phyloP scores from a whole-genome alignment of 116 monocot genomes.

The Phalaenopsis hybrid region DNA sequence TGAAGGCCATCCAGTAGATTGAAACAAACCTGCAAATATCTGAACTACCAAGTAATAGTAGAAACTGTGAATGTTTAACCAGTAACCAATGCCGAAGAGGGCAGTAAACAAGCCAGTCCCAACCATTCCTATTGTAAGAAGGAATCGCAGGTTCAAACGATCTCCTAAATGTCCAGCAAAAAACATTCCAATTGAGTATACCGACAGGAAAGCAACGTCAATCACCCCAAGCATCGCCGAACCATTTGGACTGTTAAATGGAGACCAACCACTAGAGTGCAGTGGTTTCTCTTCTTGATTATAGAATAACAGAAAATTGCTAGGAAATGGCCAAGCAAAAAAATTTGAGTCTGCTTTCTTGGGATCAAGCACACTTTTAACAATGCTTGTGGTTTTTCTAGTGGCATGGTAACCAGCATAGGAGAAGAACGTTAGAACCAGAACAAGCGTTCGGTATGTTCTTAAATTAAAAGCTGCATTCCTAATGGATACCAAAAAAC shows the following conservation, averaged over 20 bases:
- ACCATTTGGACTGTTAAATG: slow-evolving; percentile 47
- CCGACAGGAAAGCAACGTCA: slow-evolving; percentile 68
- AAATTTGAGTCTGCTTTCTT: slow-evolving; percentile 17
- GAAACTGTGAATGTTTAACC: slow-evolving; percentile 21
- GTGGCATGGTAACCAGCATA: slow-evolving; percentile 70
- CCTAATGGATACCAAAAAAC: slow-evolving; percentile 23
- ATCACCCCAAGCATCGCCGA: slow-evolving; percentile 53
- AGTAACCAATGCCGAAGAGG: slow-evolving; percentile 32
- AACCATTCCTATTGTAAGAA: slow-evolving; percentile 25
- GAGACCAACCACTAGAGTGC: slow-evolving; percentile 49
- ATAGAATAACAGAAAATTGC: slow-evolving; percentile 3
- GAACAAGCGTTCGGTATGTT: slow-evolving; percentile 48
- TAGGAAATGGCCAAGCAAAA: slow-evolving; percentile 10
- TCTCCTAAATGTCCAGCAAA: slow-evolving; percentile 35
- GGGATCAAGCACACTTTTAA: slow-evolving; percentile 67
- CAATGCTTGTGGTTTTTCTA: slow-evolving; percentile 75
- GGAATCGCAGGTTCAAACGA: slow-evolving; percentile 18
- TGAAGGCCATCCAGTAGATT: slow-evolving; percentile 35
- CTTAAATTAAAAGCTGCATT: slow-evolving; percentile 24
- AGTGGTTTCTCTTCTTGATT: too few relatives aligned
- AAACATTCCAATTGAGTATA: slow-evolving; percentile 70
- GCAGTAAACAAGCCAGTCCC: slow-evolving; percentile 20
- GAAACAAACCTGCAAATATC: slow-evolving; percentile 33
- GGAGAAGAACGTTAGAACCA: slow-evolving; percentile 59
- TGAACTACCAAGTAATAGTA: slow-evolving; percentile 26